A percentile compares a stretch with the other conserved stretches of the same genome.
Conservation (phyloP, 2,329 filamentous ascomycete species). For the Metarhizium anisopliae region DNA sequence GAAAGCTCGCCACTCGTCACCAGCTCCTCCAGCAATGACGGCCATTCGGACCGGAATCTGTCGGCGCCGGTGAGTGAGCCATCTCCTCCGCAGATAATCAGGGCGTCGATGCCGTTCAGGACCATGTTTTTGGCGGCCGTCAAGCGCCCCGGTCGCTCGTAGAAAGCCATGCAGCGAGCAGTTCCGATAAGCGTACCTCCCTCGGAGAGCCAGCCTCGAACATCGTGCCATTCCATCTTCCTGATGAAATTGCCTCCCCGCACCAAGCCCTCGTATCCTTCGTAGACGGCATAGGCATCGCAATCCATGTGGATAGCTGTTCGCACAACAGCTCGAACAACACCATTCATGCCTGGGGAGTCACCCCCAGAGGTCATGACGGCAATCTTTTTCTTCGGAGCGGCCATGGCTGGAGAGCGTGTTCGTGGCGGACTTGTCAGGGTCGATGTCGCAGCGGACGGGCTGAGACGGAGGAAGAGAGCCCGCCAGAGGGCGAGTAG, state of each 20-base stretch:
- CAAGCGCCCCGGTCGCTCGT: constrained; percentile 75
- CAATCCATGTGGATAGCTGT: constrained; percentile 81
- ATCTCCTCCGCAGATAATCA: constrained; percentile 95
- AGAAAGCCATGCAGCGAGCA: constrained; percentile 86
- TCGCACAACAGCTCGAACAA: constrained; percentile 81
- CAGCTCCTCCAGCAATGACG: constrained; percentile 75
- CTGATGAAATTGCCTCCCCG: constrained; percentile 81
- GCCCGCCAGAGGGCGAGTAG: constrained; percentile 18
- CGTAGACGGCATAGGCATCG: constrained; percentile 74
- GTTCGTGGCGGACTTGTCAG: constrained; percentile 9
- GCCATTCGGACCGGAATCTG: constrained; percentile 88
- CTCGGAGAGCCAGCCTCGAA: constrained; percentile 87
- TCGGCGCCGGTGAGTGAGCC: constrained; percentile 94
- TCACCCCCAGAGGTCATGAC: constrained; percentile 94
- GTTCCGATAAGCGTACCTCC: constrained; percentile 95
- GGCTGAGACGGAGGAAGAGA: constrained; percentile 10
- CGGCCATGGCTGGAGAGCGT: constrained; percentile 29
- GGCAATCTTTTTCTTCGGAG: constrained; percentile 60
- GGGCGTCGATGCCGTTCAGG: constrained; percentile 81
- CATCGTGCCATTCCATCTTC: constrained; percentile 85
- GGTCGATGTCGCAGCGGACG: constrained; percentile 3
- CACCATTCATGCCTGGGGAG: constrained; percentile 90
- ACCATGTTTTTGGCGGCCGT: constrained; percentile 92
- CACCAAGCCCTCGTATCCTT: constrained; percentile 94
- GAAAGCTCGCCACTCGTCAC: constrained; percentile 65